Percentiles rank a stretch among this genome's conserved stretches.
Conservation (phyloP, 2,329 filamentous ascomycete species). For the Calonectria multiphialidica region DNA sequence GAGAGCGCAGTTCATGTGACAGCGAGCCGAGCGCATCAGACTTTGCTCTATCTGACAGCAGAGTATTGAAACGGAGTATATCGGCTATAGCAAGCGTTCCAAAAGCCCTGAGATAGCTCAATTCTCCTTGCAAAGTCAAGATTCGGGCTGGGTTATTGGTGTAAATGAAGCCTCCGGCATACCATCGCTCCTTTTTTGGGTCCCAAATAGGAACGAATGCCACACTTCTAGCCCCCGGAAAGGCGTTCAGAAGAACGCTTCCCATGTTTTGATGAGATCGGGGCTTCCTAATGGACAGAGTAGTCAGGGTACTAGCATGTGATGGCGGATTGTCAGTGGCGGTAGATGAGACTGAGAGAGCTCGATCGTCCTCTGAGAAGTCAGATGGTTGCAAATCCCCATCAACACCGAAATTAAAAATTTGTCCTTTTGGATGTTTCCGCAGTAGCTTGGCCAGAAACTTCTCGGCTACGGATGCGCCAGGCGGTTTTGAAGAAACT, state of each 20-base stretch:
- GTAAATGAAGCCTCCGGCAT: constrained; percentile 63
- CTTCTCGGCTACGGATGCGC: constrained; percentile 32
- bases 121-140: constrained; percentile 60
- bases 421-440: constrained; percentile 58
- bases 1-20: constrained; percentile 72
- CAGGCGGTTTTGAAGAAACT: not conserved
- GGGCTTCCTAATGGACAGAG: not conserved
- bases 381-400: constrained; percentile 51
- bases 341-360: not conserved
- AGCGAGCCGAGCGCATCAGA: constrained; percentile 71
- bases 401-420: constrained; percentile 58
- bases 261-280: constrained; percentile 29
- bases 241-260: constrained; percentile 45
- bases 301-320: not conserved
- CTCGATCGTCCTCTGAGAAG: constrained; percentile 28
- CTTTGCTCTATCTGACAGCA: constrained; percentile 60
- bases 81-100: constrained; percentile 68
- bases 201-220: constrained; percentile 64
- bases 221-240: constrained; percentile 59
- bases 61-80: constrained; percentile 57
- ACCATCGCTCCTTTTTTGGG: constrained; percentile 58
- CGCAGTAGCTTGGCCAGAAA: constrained; percentile 56
- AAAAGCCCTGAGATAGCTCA: constrained; percentile 65
- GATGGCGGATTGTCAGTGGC: not conserved
- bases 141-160: constrained; percentile 56